Evolutionary conservation across 139 green algal species (phyloP).

Genomic region (Parachlorella kessleri): DNA sequence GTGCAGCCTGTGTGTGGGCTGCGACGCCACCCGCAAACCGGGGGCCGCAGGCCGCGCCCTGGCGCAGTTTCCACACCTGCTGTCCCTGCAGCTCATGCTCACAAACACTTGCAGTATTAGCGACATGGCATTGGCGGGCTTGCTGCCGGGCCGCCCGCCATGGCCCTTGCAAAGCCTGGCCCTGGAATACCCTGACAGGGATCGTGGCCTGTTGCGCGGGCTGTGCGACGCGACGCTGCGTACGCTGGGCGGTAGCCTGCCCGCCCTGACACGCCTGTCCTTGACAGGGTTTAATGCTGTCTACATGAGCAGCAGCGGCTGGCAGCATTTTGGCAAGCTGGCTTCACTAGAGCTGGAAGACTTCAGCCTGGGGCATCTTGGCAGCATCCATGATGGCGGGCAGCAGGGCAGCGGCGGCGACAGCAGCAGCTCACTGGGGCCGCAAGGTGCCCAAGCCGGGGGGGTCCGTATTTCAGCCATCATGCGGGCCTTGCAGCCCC

Average conservation of each 20-base stretch:
- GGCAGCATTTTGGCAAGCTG: not conserved
- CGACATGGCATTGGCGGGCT: not conserved
- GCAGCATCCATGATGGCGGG: not conserved
- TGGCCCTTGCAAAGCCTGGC: too few relatives aligned
- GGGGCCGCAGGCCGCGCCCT: not conserved
- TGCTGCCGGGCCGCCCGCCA: not conserved
- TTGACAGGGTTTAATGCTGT: not conserved
- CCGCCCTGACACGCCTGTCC: not conserved
- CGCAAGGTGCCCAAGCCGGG: not conserved
- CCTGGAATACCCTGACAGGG: too few relatives aligned
- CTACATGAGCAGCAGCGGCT: not conserved
- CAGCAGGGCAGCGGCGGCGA: too few relatives aligned
- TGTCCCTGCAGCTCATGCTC: not conserved
- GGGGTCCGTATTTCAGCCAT: not conserved
- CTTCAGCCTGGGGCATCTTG: not conserved
- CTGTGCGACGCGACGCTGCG: constrained; percentile 1
- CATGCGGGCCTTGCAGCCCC: not conserved
- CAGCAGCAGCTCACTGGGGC: too few relatives aligned
- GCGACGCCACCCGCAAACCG: not conserved
- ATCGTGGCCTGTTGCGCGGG: too few relatives aligned
- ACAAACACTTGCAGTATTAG: not conserved
- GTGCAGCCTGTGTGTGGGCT: constrained; percentile 8
- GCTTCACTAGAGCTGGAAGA: not conserved
- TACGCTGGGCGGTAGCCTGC: not conserved
- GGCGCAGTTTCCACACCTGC: not conserved